phyloP scores from a whole-genome alignment of 805 yeast species.

The Suhomyces xylopsoci region DNA sequence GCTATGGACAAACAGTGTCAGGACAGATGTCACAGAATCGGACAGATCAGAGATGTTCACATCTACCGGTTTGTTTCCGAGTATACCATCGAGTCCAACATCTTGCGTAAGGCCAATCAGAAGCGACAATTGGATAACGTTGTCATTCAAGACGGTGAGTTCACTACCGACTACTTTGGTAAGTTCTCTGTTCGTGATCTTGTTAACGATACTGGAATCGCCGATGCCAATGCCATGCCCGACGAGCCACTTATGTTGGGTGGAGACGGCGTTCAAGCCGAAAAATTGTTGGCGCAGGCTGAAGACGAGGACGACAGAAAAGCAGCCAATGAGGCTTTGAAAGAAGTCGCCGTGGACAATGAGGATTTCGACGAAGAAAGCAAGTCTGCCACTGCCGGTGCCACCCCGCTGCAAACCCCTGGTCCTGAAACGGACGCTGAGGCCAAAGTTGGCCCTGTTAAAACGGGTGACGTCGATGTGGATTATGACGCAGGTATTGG shows the following conservation, averaged over 20 bases:
- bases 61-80: slow-evolving; percentile 95
- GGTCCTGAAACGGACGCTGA: slow-evolving; percentile 16
- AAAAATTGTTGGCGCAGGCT: slow-evolving; percentile 76
- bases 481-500: slow-evolving; percentile 65
- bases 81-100: slow-evolving; percentile 93
- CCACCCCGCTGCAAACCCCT: slow-evolving; percentile 26
- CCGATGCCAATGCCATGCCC: slow-evolving; percentile 20
- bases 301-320: slow-evolving; percentile 90
- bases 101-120: slow-evolving; percentile 89
- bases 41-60: slow-evolving; percentile 97
- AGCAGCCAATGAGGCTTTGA: slow-evolving; percentile 88
- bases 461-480: slow-evolving; percentile 21
- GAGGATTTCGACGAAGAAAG: slow-evolving; percentile 72
- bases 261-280: slow-evolving; percentile 41
- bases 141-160: slow-evolving; percentile 96
- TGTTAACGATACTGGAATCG: slow-evolving; percentile 58
- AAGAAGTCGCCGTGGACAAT: slow-evolving; percentile 77
- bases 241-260: slow-evolving; percentile 37
- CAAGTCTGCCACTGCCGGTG: slow-evolving; percentile 21
- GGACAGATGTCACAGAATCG: slow-evolving; percentile 98
- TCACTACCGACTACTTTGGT: slow-evolving; percentile 93
- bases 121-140: slow-evolving; percentile 91
- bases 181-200: slow-evolving; percentile 83
- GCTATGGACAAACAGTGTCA: slow-evolving; percentile 99
- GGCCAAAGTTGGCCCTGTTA: slow-evolving; percentile 9